These are phyloP conservation scores for Chrysanthemum makinoi DNA, from an alignment of 129 eudicot species.

Conservation along the genomic window DNA sequence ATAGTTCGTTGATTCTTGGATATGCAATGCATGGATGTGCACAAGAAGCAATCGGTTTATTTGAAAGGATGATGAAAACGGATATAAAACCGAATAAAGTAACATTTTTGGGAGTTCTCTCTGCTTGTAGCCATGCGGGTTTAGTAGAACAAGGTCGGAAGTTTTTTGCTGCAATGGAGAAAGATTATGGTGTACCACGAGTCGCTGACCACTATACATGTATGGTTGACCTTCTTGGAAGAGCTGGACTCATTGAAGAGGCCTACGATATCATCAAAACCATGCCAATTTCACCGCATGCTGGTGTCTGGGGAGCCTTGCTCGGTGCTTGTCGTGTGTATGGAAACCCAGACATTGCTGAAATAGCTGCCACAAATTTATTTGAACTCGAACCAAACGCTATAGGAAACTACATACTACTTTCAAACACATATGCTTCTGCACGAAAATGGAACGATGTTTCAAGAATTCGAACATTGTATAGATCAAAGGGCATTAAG, in stretches of 20 bases:
- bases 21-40: conserved; percentile 57
- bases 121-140: conserved; percentile 57
- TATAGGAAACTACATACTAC: conserved; percentile 47
- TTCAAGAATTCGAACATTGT: conserved; percentile 41
- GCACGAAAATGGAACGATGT: conserved; percentile 51
- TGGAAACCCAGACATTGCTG: conserved; percentile 42
- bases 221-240: conserved; percentile 60
- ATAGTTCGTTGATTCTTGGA: conserved; percentile 59
- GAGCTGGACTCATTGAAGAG: conserved; percentile 45
- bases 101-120: conserved; percentile 45
- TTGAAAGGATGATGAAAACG: conserved; percentile 43
- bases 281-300: conserved; percentile 56
- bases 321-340: conserved; percentile 45
- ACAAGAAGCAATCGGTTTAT: conserved; percentile 40
- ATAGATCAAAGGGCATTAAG: conserved; percentile 45
- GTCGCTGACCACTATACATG: conserved; percentile 50
- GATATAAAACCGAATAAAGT: conserved; percentile 51
- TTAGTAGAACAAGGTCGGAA: conserved; percentile 51
- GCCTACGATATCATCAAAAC: conserved; percentile 47
- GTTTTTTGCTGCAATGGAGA: conserved; percentile 42
- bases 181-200: conserved; percentile 36
- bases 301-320: conserved; percentile 55
- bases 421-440: conserved; percentile 57
- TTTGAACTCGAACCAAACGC: conserved; percentile 64
- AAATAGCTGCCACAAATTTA: conserved; percentile 43